Evolutionary conservation across 1,284 basidiomycete species (phyloP), one percentile per base, ranked within the genome.

Genomic region (Papiliotrema nemorosa): DNA sequence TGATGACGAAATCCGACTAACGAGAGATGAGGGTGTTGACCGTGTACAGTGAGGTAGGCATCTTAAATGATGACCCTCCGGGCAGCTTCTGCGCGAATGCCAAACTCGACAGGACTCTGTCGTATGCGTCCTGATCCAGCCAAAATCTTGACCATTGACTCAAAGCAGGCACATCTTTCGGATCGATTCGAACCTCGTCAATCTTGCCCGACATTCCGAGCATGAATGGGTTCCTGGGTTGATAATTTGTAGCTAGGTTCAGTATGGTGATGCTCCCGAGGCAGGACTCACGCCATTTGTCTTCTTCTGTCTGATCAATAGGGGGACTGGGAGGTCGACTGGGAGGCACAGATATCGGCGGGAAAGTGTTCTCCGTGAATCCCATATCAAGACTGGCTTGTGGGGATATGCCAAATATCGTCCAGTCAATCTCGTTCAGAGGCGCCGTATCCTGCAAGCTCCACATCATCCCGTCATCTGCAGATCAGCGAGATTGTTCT

Each of bases 251-350:
- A 3, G 43, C 43, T 45, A 22, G 16, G 12, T 18, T 22, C 6
- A 20, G 20, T n/a, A 4, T 20, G 18, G 6, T 5, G 5, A 7
- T 16, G 22, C 18, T 22, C 5, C 18, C 5, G 10, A 4, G 13
- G 12, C 3, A 27, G 3, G 27, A 45, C 43, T 33, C 29, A 45
- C 43, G 43, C 43, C 43, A 45, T 22, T 45, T 35, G 43, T 45
- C 43, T 22, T 45, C 43, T 24, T 33, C 43, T 10, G 5, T 22
- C 20, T 20, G 18, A 20, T 45, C 31, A n/a, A 34, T 35, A 16
- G 43, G 27, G 12, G 43, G 43, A 3, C 29, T 21, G 4, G n/a
- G 21, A 16, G 31, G 29, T 6, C 43, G 5, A 22, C 43, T 45
- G 6, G 33, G 41, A 9, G 26, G 41, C 12, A 26, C 25, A 31